These are phyloP conservation scores for Hirsutella thompsonii DNA, from an alignment of 2,329 filamentous ascomycete species.

Conservation along the genomic window DNA sequence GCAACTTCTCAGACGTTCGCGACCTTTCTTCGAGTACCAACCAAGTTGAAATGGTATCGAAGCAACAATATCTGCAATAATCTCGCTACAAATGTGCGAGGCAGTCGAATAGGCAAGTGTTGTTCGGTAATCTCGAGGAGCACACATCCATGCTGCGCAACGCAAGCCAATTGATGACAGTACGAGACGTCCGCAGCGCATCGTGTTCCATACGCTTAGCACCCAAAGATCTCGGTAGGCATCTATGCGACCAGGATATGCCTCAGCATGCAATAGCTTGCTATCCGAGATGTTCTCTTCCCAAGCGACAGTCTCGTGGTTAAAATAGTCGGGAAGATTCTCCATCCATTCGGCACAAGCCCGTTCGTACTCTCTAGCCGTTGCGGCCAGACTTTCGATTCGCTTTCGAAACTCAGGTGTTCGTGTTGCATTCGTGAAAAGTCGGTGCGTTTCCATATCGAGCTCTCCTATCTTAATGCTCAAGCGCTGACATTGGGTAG, in stretches of 20 bases:
- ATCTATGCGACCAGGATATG: conserved; percentile 47
- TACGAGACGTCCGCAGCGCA: conserved; percentile 37
- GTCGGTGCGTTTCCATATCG: no score
- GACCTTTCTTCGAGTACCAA: conserved; percentile 32
- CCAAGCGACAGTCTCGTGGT: conserved; percentile 39
- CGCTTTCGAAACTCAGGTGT: conserved; percentile 23
- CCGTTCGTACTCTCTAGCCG: conserved; percentile 34
- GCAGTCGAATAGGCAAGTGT: conserved; percentile 46
- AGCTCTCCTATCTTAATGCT: no score
- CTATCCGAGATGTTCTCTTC: conserved; percentile 36
- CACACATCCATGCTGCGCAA: conserved; percentile 45
- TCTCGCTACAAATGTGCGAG: conserved; percentile 32
- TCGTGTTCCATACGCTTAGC: conserved; percentile 40
- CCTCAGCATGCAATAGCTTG: conserved; percentile 38
- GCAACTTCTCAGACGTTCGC: no score
- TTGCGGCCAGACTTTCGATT: conserved; percentile 39
- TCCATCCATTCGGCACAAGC: conserved; percentile 37
- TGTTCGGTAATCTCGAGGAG: conserved; percentile 46
- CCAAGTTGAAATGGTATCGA: conserved; percentile 47
- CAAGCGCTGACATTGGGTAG: conserved; percentile 7
- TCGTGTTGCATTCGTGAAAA: no score
- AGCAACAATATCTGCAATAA: conserved; percentile 44
- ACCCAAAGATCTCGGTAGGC: conserved; percentile 44
- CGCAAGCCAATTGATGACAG: conserved; percentile 41
- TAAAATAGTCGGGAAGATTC: conserved; percentile 33